A percentile compares a stretch with the other conserved stretches of the same genome.
phyloP scores from a whole-genome alignment of 1,284 basidiomycete species.

The Neotropicomus parvogracilis region DNA sequence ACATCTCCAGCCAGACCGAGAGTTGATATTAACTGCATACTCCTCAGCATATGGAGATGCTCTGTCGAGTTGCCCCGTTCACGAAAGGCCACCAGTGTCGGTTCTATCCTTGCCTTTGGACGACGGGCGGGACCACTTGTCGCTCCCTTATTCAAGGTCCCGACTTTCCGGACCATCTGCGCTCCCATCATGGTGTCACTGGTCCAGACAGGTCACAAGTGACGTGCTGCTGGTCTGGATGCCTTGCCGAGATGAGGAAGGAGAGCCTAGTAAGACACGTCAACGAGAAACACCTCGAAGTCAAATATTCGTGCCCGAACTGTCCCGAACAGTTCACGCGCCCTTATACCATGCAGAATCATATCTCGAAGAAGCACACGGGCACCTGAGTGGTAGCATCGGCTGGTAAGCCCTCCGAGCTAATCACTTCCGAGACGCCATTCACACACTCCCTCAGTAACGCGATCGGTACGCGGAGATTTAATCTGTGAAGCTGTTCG shows the following conservation, averaged over 20 bases:
- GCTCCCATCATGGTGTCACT: slow-evolving; percentile 17
- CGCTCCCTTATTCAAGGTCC: not conserved
- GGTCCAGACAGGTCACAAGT: slow-evolving; percentile 16
- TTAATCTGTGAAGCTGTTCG: slow-evolving; percentile 1
- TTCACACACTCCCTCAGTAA: slow-evolving; percentile 5
- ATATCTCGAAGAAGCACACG: slow-evolving; percentile 13
- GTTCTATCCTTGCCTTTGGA: slow-evolving; percentile 21
- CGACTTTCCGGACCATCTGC: slow-evolving; percentile 27
- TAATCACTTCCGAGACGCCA: not conserved
- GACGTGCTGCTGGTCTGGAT: slow-evolving; percentile 20
- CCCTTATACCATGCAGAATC: slow-evolving; percentile 20
- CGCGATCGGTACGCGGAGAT: not conserved
- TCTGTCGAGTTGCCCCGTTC: slow-evolving; percentile 1
- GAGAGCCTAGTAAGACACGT: slow-evolving; percentile 31
- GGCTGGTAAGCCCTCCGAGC: slow-evolving; percentile 10
- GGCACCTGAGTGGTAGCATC: not conserved
- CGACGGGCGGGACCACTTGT: slow-evolving; percentile 1
- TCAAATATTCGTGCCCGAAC: slow-evolving; percentile 15
- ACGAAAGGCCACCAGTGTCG: slow-evolving; percentile 5
- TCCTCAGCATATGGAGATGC: slow-evolving; percentile 9
- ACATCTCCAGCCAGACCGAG: not conserved
- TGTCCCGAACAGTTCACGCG: slow-evolving; percentile 30
- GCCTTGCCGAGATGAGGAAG: slow-evolving; percentile 22
- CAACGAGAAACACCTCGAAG: slow-evolving; percentile 28
- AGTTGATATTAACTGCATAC: slow-evolving; percentile 3